Evolutionary conservation across 1,284 basidiomycete genomes (phyloP), one percentile per base, ranked within the genome.

Genomic region (Leccinum fallax): DNA sequence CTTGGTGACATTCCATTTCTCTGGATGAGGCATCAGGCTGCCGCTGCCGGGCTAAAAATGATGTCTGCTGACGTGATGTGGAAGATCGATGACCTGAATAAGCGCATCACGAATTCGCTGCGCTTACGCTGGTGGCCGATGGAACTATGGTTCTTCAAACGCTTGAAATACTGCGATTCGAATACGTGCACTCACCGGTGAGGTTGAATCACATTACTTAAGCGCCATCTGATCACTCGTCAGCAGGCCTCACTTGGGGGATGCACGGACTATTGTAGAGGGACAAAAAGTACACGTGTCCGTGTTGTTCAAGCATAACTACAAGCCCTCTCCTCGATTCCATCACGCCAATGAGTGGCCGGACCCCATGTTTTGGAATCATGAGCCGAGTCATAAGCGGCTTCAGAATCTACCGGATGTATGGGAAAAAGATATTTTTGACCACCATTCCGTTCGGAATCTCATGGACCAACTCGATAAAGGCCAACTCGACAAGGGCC

Each of bases 201-300:
- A 63, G 26, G 40, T 21, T 2, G 10, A 4, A 26, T n/a, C 7
- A 2, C 5, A 3, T 24, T 13, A 0, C 26, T 15, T 6, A n/a
- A 4, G 30, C 8, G 9, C 8, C 21, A 46, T 56, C 76, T 26
- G 21, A 75, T 38, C 4, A 5, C 38, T n/a, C 19, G 38, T 46
- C 21, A 10, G 15, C 28, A 74, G 75, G 10, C 74, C 74, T 16
- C 73, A 76, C 54, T 1, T 65, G 5, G 73, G 72, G 4, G 49
- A 55, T 48, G 62, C 63, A 0, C 65, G 72, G n/a, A 66, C 1
- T 1, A 74, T 76, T 26, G 34, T 74, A 9, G 63, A 62, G 2
- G 75, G 75, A 21, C 72, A 74, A 59, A 74, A 69, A 43, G 70
- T 74, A 26, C 73, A 76, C 40, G 72, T 73, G 4, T 76, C 73